These are phyloP conservation scores for Ophiostoma sp. DNA, from an alignment of 2,329 filamentous ascomycete genomes.

Conservation along the genomic window DNA sequence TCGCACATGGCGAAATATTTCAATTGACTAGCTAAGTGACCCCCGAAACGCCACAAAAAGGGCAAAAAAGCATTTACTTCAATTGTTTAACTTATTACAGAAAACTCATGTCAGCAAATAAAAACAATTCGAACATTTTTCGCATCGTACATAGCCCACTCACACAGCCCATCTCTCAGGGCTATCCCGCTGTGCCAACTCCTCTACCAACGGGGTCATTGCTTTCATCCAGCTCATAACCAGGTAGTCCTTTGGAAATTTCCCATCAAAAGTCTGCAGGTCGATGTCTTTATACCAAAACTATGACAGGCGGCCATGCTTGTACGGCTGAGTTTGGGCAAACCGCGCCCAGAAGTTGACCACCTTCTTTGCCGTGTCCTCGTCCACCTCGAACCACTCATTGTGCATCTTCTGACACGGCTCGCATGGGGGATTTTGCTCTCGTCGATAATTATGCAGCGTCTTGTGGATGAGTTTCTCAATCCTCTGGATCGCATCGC, in stretches of 20 bases:
- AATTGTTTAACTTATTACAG: not conserved
- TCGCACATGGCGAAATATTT: not conserved
- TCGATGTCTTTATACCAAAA: not conserved
- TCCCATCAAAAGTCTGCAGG: not conserved
- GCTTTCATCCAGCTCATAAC: not conserved
- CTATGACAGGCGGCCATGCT: not conserved
- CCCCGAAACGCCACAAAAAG: not conserved
- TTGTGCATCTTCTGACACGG: not conserved
- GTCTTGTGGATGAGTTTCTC: not conserved
- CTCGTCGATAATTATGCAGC: not conserved
- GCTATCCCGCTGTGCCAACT: not conserved
- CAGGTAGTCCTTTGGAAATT: not conserved
- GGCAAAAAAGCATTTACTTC: not conserved
- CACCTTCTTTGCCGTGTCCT: not conserved
- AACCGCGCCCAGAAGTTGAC: not conserved
- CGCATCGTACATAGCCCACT: not conserved
- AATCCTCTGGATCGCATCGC: conserved; percentile 1
- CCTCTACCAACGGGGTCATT: not conserved
- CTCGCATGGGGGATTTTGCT: not conserved
- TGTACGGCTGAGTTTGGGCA: not conserved
- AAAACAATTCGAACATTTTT: not conserved
- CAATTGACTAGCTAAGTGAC: not conserved
- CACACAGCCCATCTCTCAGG: not conserved
- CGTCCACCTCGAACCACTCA: conserved; percentile 2
- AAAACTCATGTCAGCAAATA: not conserved